Evolutionary conservation across 805 yeast species (phyloP), one percentile per base, ranked within the genome.

Genomic region (Ogataea haglerorum): DNA sequence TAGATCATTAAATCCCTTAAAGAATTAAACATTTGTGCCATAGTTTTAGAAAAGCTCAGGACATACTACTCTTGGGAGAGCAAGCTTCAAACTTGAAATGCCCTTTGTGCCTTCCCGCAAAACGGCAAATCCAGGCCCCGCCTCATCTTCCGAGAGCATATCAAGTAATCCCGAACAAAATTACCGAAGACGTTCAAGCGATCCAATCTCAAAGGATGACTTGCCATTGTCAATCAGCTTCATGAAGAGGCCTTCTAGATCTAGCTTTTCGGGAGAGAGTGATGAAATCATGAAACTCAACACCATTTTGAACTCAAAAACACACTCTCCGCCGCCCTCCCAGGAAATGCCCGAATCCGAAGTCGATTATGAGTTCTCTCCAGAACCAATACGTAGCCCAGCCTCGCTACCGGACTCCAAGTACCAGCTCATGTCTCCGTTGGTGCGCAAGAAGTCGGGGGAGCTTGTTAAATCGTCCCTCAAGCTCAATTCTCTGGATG

Each of bases 361-460:
- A 15, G 10, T 28, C 1, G 37, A 38, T 22, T 21, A 32, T 5
- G 40, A 34, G 6, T n/a, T 37, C 8, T 24, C 44, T 9, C 30
- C 35, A 9, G 50, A 43, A 5, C 26, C 37, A 5, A 15, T 43
- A 13, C 30, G 23, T 12, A 41, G 46, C 23, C 47, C 47, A 3
- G 33, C 34, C 26, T 40, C 49, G 5, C 37, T 38, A 5, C 45
- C 46, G 5, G 50, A 42, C 12, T 29, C 45, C 13, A 23, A 26
- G 8, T 42, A 24, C n/a, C 23, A 56, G 10, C 55, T 51, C 37
- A 38, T 46, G 29, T 60, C 50, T 40, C 68, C 69, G 3, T 63
- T 85, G 39, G 75, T 87, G 3, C 78, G 95, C 35, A 90, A 89
- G 60, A 89, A 89, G 60, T 78, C 88, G 1, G 96, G 95, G n/a